phyloP scores from a whole-genome alignment of 2,329 filamentous ascomycete species.

The Colletotrichum theobromicola region DNA sequence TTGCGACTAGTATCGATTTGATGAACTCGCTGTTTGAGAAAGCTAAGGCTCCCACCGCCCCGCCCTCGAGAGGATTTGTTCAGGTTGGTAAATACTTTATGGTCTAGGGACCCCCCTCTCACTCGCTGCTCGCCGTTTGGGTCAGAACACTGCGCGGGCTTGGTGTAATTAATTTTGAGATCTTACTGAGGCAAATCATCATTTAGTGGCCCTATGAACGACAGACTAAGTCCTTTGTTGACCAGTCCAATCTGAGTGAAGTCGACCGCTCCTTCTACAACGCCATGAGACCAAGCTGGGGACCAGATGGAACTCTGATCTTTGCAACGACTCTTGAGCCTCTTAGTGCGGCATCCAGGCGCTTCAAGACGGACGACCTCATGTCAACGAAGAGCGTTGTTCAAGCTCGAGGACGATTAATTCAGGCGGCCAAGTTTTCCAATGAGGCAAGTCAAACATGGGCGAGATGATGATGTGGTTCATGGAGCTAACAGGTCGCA shows the following conservation, averaged over 20 bases:
- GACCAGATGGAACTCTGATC: slow-evolving; percentile 74
- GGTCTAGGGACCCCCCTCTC: slow-evolving; percentile 16
- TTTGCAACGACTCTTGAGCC: slow-evolving; percentile 46
- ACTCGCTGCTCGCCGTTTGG: background rate
- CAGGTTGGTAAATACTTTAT: slow-evolving; percentile 78
- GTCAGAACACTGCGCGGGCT: background rate
- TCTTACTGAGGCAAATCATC: slow-evolving; percentile 43
- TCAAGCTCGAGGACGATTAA: slow-evolving; percentile 66
- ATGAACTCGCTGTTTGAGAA: slow-evolving; percentile 94
- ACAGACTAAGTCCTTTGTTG: slow-evolving; percentile 71
- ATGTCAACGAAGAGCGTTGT: slow-evolving; percentile 61
- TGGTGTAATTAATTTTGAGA: slow-evolving; percentile 36
- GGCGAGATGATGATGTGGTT: background rate
- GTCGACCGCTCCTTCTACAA: slow-evolving; percentile 73
- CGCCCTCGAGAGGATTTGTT: slow-evolving; percentile 70
- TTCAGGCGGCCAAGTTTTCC: slow-evolving; percentile 69
- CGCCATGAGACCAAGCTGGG: slow-evolving; percentile 81
- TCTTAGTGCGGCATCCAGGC: background rate
- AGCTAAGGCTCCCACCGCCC: slow-evolving; percentile 61
- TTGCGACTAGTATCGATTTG: slow-evolving; percentile 89
- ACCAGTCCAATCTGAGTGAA: slow-evolving; percentile 65
- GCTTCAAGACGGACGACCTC: slow-evolving; percentile 53
- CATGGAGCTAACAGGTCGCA: slow-evolving; percentile 33
- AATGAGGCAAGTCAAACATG: slow-evolving; percentile 49
- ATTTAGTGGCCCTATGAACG: slow-evolving; percentile 86